Base-by-base conservation (phyloP, 1,284 basidiomycete genomes). In the Xanthoconium separans region DNA sequence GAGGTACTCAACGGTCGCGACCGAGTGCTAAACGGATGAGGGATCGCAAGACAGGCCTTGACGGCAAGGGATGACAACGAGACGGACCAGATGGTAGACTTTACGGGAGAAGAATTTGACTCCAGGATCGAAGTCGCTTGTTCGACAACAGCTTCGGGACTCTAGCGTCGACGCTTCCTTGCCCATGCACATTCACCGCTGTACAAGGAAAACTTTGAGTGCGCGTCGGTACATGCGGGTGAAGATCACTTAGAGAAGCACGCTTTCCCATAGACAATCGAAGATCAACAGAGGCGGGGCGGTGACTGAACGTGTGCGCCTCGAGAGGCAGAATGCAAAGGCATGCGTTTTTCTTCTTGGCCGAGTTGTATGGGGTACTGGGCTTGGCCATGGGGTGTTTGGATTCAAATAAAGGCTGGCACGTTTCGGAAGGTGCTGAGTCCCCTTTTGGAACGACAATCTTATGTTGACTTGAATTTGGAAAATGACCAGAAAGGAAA, bases 161-260 rank as follows among this genome's bases (percentile, higher is more conserved):
- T 18, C 39, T 24, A 27, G 20, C 36, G 12, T 31, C 29, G 34
- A 44, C 45, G 34, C 47, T 52, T 57, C 52, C 51, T 44, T 41
- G 13, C 27, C 30, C 36, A 22, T 44, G 54, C 30, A 49, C 33
- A 16, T 34, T 34, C 2, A 45, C 47, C 30, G 37, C 33, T 13
- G 42, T 37, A 59, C 16, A 51, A 7, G 63, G 54, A 39, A 61
- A 24, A 43, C 56, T 53, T 34, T 55, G 56, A 45, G 61, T 43
- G 20, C 57, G 56, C 11, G 41, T 44, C 31, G 54, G 55, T 3
- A 40, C 3, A 31, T 48, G 34, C 10, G 40, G 37, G 20, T 44
- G 64, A 50, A 55, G 53, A 68, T 68, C 66, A 42, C 46, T 63
- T 33, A 53, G 51, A 66, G 64, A 68, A 65, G 65, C 51, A 30